Evolutionary conservation across 1,284 basidiomycete genomes (phyloP).

Genomic region (Termitomyces sp.): DNA sequence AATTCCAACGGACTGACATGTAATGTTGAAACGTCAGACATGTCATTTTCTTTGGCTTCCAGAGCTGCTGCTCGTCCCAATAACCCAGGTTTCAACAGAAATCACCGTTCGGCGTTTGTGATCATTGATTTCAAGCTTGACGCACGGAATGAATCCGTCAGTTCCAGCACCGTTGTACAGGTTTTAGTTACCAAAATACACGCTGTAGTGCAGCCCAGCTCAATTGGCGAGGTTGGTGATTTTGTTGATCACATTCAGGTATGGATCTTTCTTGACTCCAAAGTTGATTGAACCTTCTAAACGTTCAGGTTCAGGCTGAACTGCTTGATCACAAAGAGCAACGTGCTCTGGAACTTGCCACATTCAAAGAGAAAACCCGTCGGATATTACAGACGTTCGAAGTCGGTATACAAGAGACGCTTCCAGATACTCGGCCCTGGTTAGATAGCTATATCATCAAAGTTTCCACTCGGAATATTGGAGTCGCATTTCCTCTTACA

Average conservation of each 20-base stretch:
- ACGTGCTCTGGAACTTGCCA: constrained; percentile 69
- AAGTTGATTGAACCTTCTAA: constrained; percentile 1
- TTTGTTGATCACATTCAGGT: constrained; percentile 82
- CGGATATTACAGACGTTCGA: constrained; percentile 72
- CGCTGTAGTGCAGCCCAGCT: constrained; percentile 89
- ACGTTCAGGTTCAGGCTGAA: constrained; percentile 50
- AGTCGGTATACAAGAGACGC: constrained; percentile 41
- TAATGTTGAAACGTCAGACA: constrained; percentile 62
- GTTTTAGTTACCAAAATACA: constrained; percentile 72
- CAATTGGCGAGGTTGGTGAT: constrained; percentile 83
- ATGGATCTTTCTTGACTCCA: constrained; percentile 13
- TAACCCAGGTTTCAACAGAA: constrained; percentile 44
- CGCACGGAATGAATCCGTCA: constrained; percentile 27
- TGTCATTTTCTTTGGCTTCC: constrained; percentile 73
- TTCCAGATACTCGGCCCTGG: constrained; percentile 47
- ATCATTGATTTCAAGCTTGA: constrained; percentile 63
- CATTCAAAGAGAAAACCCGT: constrained; percentile 78
- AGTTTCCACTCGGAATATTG: constrained; percentile 66
- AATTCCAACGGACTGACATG: constrained; percentile 43
- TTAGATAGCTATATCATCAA: constrained; percentile 62
- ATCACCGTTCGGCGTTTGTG: constrained; percentile 77
- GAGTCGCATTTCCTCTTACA: constrained; percentile 79
- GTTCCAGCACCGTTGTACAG: constrained; percentile 39
- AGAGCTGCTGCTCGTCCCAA: constrained; percentile 32
- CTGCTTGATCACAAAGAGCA: constrained; percentile 67